Percentiles rank a stretch among this genome's conserved stretches.
Conservation (phyloP, 2,329 filamentous ascomycete genomes). For the Scedosporium dehoogii region DNA sequence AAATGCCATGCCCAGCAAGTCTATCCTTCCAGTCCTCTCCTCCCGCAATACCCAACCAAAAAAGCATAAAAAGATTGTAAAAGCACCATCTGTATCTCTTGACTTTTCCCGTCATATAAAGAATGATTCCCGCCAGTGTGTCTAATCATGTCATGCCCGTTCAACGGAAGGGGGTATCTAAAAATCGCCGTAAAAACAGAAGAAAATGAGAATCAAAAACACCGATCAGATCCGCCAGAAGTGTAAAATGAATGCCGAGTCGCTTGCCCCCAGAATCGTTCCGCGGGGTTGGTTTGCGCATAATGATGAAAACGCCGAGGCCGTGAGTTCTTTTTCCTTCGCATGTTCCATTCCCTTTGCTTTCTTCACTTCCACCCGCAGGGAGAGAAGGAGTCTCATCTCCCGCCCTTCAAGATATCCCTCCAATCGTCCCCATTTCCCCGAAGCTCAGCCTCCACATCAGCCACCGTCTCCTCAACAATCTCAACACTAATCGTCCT, state of each 20-base stretch:
- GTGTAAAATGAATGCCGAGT: too few relatives aligned
- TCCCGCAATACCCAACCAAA: background rate
- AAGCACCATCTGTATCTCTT: background rate
- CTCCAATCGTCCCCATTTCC: background rate
- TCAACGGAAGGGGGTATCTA: background rate
- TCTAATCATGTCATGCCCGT: background rate
- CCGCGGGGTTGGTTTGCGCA: too few relatives aligned
- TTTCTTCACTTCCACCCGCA: too few relatives aligned
- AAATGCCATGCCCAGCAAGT: background rate
- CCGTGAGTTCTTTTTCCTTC: background rate
- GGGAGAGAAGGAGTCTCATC: too few relatives aligned
- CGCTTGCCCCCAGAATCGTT: too few relatives aligned
- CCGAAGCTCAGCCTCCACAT: background rate
- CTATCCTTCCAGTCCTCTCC: too few relatives aligned
- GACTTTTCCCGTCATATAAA: background rate
- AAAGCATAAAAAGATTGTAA: background rate
- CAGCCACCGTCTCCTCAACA: conserved; percentile 7
- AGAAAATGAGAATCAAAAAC: background rate
- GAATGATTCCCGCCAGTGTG: background rate
- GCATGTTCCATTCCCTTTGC: background rate
- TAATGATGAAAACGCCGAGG: background rate
- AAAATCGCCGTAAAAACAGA: background rate
- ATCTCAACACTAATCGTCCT: conserved; percentile 10
- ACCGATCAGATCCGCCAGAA: too few relatives aligned
- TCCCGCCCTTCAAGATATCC: background rate